Evolutionary conservation across 176 grass and related monocot genomes (phyloP).

Genomic region (Poa annua): DNA sequence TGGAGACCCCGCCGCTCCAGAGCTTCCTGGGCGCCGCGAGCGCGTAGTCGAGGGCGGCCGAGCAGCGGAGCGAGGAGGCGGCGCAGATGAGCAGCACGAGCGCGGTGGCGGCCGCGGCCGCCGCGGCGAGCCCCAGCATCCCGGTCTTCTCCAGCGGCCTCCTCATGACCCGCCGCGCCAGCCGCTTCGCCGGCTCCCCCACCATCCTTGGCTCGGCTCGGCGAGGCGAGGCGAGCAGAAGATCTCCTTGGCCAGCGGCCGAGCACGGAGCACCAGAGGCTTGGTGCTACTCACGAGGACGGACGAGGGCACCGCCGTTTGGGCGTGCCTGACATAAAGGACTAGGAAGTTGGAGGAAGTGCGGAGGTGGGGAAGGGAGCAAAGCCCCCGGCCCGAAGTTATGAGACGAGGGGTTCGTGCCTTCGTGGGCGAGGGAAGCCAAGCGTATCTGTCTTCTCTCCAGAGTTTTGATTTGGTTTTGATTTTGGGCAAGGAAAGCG

Average conservation of each 20-base stretch:
- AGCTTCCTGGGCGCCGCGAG: constrained; percentile 37
- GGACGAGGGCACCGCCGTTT: neutral
- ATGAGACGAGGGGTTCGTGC: neutral
- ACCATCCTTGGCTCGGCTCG: neutral
- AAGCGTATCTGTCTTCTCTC: neutral
- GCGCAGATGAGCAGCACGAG: constrained; percentile 44
- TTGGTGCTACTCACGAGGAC: neutral
- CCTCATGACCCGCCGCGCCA: constrained; percentile 38
- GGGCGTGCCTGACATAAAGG: constrained; percentile 4
- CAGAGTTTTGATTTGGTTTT: neutral
- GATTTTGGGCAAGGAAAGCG: constrained; percentile 25
- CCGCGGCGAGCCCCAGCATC: neutral
- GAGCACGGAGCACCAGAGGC: neutral
- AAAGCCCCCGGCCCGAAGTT: neutral
- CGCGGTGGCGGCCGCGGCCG: constrained; percentile 5
- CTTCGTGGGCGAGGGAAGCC: constrained; percentile 21
- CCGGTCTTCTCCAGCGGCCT: constrained; percentile 44
- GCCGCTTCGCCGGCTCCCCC: constrained; percentile 47
- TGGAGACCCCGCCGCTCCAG: constrained; percentile 50
- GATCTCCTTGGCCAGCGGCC: neutral
- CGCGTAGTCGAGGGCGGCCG: constrained; percentile 23
- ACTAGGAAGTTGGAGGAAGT: constrained; percentile 18
- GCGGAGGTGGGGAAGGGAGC: neutral
- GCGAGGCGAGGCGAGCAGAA: neutral
- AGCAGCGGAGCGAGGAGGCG: constrained; percentile 37